Percentiles rank a stretch among this genome's conserved stretches.
Evolutionary conservation across 2,329 filamentous ascomycete genomes (phyloP).

Genomic region (Allantophomopsis cytisporea): DNA sequence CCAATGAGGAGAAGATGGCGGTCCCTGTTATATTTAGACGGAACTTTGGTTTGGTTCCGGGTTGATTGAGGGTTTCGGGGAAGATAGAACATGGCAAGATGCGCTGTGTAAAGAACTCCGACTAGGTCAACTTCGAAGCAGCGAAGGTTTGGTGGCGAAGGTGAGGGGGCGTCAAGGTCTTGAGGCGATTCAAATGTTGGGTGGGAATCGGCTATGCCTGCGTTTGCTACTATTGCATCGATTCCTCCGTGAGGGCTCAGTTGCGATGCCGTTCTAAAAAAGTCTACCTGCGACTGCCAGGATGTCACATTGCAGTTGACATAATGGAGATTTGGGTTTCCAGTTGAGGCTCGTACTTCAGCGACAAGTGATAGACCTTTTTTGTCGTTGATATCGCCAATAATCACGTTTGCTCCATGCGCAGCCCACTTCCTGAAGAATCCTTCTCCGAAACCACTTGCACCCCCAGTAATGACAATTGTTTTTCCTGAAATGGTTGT

Average conservation of each 20-base stretch:
- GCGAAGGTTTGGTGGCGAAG: conserved; percentile 32
- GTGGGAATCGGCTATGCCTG: conserved; percentile 37
- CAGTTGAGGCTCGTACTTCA: conserved; percentile 28
- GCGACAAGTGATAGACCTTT: conserved; percentile 40
- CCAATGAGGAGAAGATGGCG: conserved; percentile 49
- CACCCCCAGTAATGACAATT: conserved; percentile 50
- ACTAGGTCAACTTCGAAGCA: conserved; percentile 49
- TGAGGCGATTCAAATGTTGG: conserved; percentile 27
- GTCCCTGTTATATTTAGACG: conserved; percentile 26
- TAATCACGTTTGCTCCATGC: conserved; percentile 43
- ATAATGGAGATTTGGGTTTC: conserved; percentile 34
- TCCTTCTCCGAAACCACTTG: conserved; percentile 43
- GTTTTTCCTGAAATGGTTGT: conserved; percentile 36
- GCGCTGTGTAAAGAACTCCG: conserved; percentile 50
- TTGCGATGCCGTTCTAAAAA: conserved; percentile 44
- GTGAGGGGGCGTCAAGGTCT: conserved; percentile 27
- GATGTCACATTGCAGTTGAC: conserved; percentile 50
- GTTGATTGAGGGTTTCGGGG: conserved; percentile 30
- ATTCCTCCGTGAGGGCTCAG: conserved; percentile 40
- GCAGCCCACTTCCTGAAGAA: conserved; percentile 39
- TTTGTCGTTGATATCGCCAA: conserved; percentile 46
- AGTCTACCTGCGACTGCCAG: conserved; percentile 47
- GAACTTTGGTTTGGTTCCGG: conserved; percentile 15
- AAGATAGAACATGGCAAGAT: conserved; percentile 49
- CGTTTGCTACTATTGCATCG: conserved; percentile 53